Base-by-base conservation (phyloP, 2,329 filamentous ascomycete species). In the Talaromyces atroroseus region DNA sequence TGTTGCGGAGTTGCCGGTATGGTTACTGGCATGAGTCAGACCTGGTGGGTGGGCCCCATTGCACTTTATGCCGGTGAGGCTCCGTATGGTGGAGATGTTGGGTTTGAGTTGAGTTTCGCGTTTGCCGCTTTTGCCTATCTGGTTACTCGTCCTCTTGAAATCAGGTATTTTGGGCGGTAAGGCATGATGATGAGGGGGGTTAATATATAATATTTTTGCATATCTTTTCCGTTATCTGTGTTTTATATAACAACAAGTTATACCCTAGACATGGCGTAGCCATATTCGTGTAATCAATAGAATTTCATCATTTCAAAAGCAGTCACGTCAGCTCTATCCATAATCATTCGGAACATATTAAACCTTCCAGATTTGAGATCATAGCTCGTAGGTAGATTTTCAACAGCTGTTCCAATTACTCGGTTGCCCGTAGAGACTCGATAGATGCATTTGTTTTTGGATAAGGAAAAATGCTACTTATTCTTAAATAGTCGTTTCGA, bases 1-100 rank as follows among this genome's bases (percentile, higher is more conserved):
- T 76, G 76, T 64, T 80, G 81, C 54, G 87, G 87, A 51, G 72
- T 87, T 40, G 76, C 79, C 14, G 87, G 87, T 14, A 85, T 87
- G 64, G 78, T 88, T 2, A 74, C 82, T 7, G 87, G 87, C 5
- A 90, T 90, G 85, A 80, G 80, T 18, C 87, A 90, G 70, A 70
- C 76, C 0, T 90, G 86, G 85, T 87, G 76, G 62, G 80, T 82
- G 0, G 87, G 87, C 0, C 86, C 86, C 0, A 83, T 90, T 59
- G 86, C 85, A 0, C 75, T 78, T 57, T 73, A 82, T 29, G 84
- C 84, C 54, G 79, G 83, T 42, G 68, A 71, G 29, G 69, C 75
- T 4, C 64, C 64, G 1, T 73, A 58, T 58, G 75, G 75, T 45
- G 83, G 82, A 24, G 83, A 86, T 70, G 70, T 85, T 44, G 83